Percentiles rank a stretch among this genome's conserved stretches.
phyloP scores from a whole-genome alignment of 2,329 filamentous ascomycete genomes.

The Fusarium denticulatum region DNA sequence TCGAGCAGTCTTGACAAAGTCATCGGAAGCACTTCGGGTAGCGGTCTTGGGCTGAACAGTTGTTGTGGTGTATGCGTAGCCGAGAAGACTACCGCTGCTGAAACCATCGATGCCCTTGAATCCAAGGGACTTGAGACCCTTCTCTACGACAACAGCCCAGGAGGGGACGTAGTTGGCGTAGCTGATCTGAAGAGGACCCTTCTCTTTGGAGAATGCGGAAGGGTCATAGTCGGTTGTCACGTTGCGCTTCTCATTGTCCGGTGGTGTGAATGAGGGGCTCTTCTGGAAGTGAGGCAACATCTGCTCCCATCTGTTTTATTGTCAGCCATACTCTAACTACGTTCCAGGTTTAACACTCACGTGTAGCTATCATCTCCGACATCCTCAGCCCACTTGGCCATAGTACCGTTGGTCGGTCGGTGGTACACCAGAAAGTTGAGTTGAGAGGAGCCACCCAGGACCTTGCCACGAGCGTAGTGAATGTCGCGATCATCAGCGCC shows the following conservation, averaged over 20 bases:
- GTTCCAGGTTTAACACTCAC: neutral
- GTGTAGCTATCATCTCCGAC: conserved; percentile 45
- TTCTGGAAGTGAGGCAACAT: conserved; percentile 44
- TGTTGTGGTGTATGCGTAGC: conserved; percentile 39
- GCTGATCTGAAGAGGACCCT: conserved; percentile 42
- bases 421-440: conserved; percentile 51
- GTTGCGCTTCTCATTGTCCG: conserved; percentile 36
- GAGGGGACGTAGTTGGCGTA: conserved; percentile 42
- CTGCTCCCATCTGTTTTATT: conserved; percentile 22
- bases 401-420: conserved; percentile 46
- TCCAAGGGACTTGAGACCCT: conserved; percentile 42
- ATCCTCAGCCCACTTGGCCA: conserved; percentile 41
- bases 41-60: conserved; percentile 32
- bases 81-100: conserved; percentile 36
- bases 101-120: conserved; percentile 37
- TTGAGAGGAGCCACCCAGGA: conserved; percentile 51
- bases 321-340: neutral
- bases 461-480: conserved; percentile 51
- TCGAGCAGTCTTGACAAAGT: conserved; percentile 42
- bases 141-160: conserved; percentile 34
- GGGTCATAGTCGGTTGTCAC: conserved; percentile 42
- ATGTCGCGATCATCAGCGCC: conserved; percentile 41
- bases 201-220: conserved; percentile 36
- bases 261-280: conserved; percentile 41
- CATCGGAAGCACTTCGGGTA: conserved; percentile 41